Base-by-base conservation (phyloP, 345 rosid genomes). In the Populus nigra region DNA sequence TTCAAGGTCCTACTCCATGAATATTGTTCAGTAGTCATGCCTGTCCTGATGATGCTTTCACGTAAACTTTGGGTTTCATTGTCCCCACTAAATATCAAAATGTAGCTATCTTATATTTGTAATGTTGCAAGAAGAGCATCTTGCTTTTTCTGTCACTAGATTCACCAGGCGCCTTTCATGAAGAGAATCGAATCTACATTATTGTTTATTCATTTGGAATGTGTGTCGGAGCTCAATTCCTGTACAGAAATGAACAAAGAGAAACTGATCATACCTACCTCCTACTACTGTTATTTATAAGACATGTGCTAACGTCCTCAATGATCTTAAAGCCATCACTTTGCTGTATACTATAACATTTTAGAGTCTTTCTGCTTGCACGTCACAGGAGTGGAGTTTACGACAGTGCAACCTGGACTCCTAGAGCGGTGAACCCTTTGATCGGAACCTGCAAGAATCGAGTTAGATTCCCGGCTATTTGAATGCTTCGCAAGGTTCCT, bases 71-170 rank as follows among this genome's bases (percentile, higher is more conserved):
- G 68, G 16, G 5, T 55, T 73, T 59, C 53, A 62, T 33, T 11
- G 81, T 66, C 75, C 83, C 88, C 79, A 76, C 77, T 49, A 18
- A 72, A 68, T 69, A 77, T 79, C 75, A 66, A 53, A 74, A 47
- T 31, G 70, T 63, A 9, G 68, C 57, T 33, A 33, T 72, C 61
- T 71, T 68, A 66, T 73, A 35, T 73, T 83, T 83, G 86, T 81
- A 78, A 69, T 70, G 29, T 75, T 80, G 80, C 73, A 36, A 15
- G 69, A 66, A 39, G 69, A 78, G 85, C 73, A 82, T 82, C 88
- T 83, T 70, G 15, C 74, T 65, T 69, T 75, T 50, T 41, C 66
- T 59, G 73, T 69, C 73, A 78, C 73, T 8, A 17, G 45, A 50
- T 33, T 70, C 53, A 61, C 17, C 4, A 53, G 8, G 49, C 22